phyloP scores from a whole-genome alignment of 169 alveolate species.

The Plasmodium reichenowi region DNA sequence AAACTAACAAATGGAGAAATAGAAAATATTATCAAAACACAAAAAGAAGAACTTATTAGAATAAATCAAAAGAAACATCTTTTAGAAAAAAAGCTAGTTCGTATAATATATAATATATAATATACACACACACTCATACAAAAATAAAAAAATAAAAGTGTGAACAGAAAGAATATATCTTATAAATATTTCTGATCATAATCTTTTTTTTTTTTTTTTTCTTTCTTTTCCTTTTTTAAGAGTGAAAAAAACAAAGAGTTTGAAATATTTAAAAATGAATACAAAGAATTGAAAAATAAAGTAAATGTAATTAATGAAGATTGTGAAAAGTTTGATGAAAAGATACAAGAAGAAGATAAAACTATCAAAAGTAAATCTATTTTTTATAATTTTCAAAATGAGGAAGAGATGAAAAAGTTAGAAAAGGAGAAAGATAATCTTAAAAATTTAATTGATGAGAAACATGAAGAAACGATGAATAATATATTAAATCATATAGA shows the following conservation, averaged over 20 bases:
- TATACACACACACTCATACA: neutral
- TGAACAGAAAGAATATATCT: neutral
- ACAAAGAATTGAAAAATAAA: conserved; percentile 54
- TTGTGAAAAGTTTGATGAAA: conserved; percentile 56
- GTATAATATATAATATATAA: neutral
- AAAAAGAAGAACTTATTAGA: conserved; percentile 44
- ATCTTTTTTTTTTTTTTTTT: neutral
- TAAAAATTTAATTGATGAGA: conserved; percentile 27
- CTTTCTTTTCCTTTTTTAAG: conserved; percentile 13
- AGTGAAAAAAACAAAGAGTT: conserved; percentile 42
- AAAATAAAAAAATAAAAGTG: neutral
- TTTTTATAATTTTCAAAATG: conserved; percentile 67
- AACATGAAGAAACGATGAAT: conserved; percentile 54
- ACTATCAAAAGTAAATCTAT: conserved; percentile 36
- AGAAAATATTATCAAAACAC: conserved; percentile 36
- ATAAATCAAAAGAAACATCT: conserved; percentile 49
- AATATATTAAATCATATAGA: conserved; percentile 39
- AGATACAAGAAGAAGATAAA: conserved; percentile 22
- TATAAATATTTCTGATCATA: neutral
- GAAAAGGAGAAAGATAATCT: conserved; percentile 53
- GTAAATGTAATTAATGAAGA: conserved; percentile 29
- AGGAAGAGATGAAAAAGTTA: conserved; percentile 50
- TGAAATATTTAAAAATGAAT: conserved; percentile 47
- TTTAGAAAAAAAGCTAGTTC: conserved; percentile 46
- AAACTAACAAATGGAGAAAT: conserved; percentile 50